Percentiles rank a stretch among this genome's conserved stretches.
These are phyloP conservation scores for Baorangia bicolor DNA, from an alignment of 768 basidiomycete genomes.

Conservation along the genomic window DNA sequence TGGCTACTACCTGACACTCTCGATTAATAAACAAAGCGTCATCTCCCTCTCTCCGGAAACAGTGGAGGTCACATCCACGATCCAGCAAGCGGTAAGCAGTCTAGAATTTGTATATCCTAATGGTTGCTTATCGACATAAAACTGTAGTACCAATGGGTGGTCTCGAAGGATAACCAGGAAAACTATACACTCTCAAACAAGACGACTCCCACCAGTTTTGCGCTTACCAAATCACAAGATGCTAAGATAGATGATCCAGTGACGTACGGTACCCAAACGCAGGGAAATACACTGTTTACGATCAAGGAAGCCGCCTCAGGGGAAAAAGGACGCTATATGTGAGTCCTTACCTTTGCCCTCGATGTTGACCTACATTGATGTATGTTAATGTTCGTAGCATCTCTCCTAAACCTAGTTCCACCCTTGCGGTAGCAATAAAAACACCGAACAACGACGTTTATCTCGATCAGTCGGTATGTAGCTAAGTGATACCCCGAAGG, in stretches of 20 bases:
- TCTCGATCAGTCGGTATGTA: not conserved
- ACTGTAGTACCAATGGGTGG: conserved; percentile 10
- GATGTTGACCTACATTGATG: not conserved
- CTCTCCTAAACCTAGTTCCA: conserved; percentile 1
- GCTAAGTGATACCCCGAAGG: not conserved
- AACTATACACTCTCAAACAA: conserved; percentile 9
- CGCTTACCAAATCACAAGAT: not conserved
- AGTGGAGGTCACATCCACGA: not conserved
- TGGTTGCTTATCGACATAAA: not conserved
- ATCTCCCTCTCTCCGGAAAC: not conserved
- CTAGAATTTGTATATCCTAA: not conserved
- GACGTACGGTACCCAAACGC: conserved; percentile 1
- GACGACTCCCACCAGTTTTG: not conserved
- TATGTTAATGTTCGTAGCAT: not conserved
- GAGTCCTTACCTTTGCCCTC: not conserved
- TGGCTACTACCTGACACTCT: conserved; percentile 11
- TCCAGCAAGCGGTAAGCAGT: not conserved
- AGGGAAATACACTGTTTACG: conserved; percentile 1
- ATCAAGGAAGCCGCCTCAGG: conserved; percentile 1
- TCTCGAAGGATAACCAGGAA: conserved; percentile 1
- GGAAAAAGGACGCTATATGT: conserved; percentile 7
- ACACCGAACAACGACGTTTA: not conserved
- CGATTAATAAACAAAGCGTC: not conserved
- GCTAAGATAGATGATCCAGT: not conserved
- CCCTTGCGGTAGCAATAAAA: conserved; percentile 1